Evolutionary conservation across 2,329 filamentous ascomycete species (phyloP).

Genomic region (Cercospora nicotianae): DNA sequence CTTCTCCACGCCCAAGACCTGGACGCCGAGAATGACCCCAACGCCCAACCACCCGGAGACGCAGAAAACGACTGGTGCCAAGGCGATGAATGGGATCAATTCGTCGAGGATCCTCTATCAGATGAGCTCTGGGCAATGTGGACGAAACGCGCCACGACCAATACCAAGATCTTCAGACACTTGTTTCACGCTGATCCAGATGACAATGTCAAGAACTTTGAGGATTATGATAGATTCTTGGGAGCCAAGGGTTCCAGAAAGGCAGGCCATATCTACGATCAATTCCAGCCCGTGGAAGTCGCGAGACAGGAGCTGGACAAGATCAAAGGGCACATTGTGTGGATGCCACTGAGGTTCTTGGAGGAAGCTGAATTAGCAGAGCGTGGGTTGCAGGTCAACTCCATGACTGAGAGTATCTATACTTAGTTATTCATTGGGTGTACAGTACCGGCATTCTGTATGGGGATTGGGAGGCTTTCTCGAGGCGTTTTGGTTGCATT

Average conservation of each 20-base stretch:
- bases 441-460: background rate
- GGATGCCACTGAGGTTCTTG: conserved; percentile 91
- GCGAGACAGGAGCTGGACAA: conserved; percentile 73
- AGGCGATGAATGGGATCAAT: conserved; percentile 61
- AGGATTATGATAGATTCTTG: conserved; percentile 81
- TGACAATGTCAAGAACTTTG: conserved; percentile 82
- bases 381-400: conserved; percentile 79
- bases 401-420: conserved; percentile 83
- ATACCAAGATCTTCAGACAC: conserved; percentile 74
- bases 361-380: conserved; percentile 86
- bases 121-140: conserved; percentile 64
- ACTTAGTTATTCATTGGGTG: conserved; percentile 50
- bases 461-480: background rate
- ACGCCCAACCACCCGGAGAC: conserved; percentile 72
- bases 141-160: conserved; percentile 66
- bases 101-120: conserved; percentile 61
- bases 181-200: conserved; percentile 88
- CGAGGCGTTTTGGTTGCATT: background rate
- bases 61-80: conserved; percentile 73
- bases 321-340: conserved; percentile 81
- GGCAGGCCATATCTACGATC: conserved; percentile 83
- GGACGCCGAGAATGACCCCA: conserved; percentile 66
- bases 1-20: conserved; percentile 71
- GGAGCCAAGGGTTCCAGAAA: conserved; percentile 61
- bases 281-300: conserved; percentile 70